phyloP scores from a whole-genome alignment of 176 grass and related monocot species.

The Carex myosuroides region DNA sequence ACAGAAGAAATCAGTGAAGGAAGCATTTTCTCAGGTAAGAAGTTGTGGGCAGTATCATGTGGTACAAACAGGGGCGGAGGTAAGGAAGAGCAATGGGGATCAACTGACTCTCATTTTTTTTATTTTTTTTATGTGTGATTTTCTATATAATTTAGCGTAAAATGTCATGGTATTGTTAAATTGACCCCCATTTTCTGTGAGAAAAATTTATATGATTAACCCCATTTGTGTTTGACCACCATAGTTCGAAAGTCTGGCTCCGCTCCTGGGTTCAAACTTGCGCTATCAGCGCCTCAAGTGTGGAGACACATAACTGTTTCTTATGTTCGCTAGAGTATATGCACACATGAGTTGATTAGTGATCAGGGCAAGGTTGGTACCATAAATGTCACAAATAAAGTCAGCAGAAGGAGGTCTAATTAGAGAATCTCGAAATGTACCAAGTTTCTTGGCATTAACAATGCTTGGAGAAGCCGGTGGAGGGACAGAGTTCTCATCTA shows the following conservation, averaged over 20 bases:
- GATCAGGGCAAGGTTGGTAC: background rate
- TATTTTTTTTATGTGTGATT: no score
- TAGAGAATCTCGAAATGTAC: constrained; percentile 22
- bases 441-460: constrained; percentile 77
- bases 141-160: no score
- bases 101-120: no score
- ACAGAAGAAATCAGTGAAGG: background rate
- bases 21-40: background rate
- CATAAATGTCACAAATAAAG: background rate
- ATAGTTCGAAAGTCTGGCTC: no score
- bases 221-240: no score
- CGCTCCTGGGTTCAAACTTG: background rate
- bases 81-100: no score
- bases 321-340: background rate
- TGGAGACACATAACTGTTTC: background rate
- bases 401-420: background rate
- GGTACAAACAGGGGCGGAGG: background rate
- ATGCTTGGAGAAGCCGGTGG: constrained; percentile 78
- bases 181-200: no score
- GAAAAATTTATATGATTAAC: no score
- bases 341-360: background rate
- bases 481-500: constrained; percentile 45
- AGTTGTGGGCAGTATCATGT: background rate
- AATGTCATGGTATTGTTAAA: no score
- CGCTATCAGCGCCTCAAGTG: background rate